Base-by-base conservation (phyloP, 75 land plant genomes). In the Sequoiadendron giganteum region DNA sequence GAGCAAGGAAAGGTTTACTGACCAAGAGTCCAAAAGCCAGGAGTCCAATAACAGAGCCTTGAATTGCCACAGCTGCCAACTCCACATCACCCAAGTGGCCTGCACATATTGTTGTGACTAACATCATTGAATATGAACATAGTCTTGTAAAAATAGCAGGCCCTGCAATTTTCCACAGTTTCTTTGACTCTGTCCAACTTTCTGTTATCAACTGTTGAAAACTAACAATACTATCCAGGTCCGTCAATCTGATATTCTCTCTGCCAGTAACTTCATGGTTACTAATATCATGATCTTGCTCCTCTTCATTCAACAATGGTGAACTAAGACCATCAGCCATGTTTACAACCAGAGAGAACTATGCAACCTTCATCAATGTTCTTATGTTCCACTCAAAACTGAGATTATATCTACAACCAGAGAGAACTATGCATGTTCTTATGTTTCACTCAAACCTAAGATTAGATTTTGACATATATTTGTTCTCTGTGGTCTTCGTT, bases 51-150 rank as follows among this genome's bases (percentile, higher is more conserved):
- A 93, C 89, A 42, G 91, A 88, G 21, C 36, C 70, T 47, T 88
- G 87, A 28, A 93, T 85, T 25, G 94, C 85, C 73, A 84, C 89
- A 54, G 94, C 94, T 86, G 94, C 94, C 55, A 93, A 91, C 55
- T 93, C 92, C 10, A 88, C 86, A 21, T 1, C 18, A 7, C 94
- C 91, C 72, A 93, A 68, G 38, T 92, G 94, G 39, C 94, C 93
- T 34, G 90, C 73, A 84, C 90, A 93, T 1, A 89, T 87, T 65
- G 90, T 92, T 34, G 75, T 89, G 45, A 93, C 65, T 36, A 90
- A 84, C 0, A 25, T 18, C 1, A 93, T 39, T 13, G 93, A 92
- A 76, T 90, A 93, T 0, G 88, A 83, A 6, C 93, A 87, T 38
- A 91, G 80, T 84, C 90, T 89, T 0, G 92, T 87, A 78, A 92